These are phyloP conservation scores for Talaromyces sp. DNA, from an alignment of 2,329 filamentous ascomycete species.

Conservation along the genomic window DNA sequence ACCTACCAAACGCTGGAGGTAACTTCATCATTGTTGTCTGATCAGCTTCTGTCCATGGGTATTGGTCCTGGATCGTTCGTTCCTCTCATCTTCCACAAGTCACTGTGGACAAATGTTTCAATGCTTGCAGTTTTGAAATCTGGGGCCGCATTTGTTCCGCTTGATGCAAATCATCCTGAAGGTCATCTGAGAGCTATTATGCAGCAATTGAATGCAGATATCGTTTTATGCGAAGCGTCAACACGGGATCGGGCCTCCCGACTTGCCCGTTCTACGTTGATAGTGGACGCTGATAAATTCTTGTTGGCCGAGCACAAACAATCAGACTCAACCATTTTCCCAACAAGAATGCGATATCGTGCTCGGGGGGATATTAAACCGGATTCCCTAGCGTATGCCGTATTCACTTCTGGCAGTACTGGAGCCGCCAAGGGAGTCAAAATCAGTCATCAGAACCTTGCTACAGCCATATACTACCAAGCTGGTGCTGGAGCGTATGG, in stretches of 20 bases:
- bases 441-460: constrained; percentile 33
- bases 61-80: constrained; percentile 24
- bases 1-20: background rate
- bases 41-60: constrained; percentile 19
- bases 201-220: background rate
- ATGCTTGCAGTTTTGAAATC: constrained; percentile 14
- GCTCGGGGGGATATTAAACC: background rate
- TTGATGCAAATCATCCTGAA: constrained; percentile 6
- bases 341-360: too few relatives aligned
- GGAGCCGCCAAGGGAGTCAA: constrained; percentile 9
- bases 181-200: background rate
- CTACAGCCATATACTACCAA: constrained; percentile 55
- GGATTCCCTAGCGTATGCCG: background rate
- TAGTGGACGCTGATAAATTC: background rate
- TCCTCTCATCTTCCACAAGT: constrained; percentile 12
- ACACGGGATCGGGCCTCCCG: background rate
- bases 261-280: background rate
- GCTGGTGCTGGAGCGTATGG: constrained; percentile 41
- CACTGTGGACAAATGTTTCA: constrained; percentile 10
- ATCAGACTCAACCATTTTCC: too few relatives aligned
- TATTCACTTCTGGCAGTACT: constrained; percentile 15
- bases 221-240: background rate
- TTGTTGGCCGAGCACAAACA: background rate
- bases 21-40: background rate
- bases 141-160: constrained; percentile 7